These are phyloP conservation scores for Raphanus sativus DNA, from an alignment of 345 rosid species.

Conservation along the genomic window DNA sequence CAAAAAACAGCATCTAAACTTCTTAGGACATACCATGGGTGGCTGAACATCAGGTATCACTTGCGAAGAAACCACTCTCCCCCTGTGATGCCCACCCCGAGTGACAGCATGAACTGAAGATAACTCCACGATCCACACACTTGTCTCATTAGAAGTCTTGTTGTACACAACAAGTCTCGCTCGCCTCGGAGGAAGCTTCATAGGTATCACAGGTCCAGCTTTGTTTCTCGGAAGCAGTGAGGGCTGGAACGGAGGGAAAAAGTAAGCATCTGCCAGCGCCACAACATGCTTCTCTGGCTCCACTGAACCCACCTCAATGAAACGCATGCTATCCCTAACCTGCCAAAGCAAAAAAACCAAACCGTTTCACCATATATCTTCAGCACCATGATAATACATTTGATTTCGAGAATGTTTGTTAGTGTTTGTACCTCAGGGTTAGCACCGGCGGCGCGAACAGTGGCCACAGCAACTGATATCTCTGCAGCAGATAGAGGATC, in stretches of 20 bases:
- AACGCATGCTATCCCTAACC: slow-evolving; percentile 95
- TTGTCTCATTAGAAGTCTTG: slow-evolving; percentile 78
- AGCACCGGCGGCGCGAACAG: slow-evolving; percentile 91
- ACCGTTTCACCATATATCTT: too few relatives aligned
- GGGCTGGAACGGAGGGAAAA: slow-evolving; percentile 94
- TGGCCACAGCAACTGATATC: slow-evolving; percentile 84
- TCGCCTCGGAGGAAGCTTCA: slow-evolving; percentile 84
- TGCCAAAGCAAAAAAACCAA: slow-evolving; percentile 28
- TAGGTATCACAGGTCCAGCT: slow-evolving; percentile 79
- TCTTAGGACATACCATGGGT: slow-evolving; percentile 62
- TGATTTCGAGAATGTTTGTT: too few relatives aligned
- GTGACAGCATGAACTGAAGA: slow-evolving; percentile 92
- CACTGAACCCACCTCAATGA: slow-evolving; percentile 73
- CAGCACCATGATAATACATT: too few relatives aligned
- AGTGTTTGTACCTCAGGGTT: slow-evolving; percentile 69
- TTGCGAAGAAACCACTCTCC: slow-evolving; percentile 78
- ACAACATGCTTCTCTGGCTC: slow-evolving; percentile 89
- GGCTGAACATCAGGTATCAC: slow-evolving; percentile 93
- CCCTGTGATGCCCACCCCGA: slow-evolving; percentile 94
- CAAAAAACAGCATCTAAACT: too few relatives aligned
- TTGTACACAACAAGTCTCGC: slow-evolving; percentile 86
- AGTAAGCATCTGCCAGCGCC: slow-evolving; percentile 90
- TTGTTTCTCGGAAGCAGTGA: slow-evolving; percentile 79
- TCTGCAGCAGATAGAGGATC: slow-evolving; percentile 88
- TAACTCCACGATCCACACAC: slow-evolving; percentile 77